Evolutionary conservation across 495 filamentous ascomycete genomes (phyloP).

Genomic region (Penicillium crystallinum): DNA sequence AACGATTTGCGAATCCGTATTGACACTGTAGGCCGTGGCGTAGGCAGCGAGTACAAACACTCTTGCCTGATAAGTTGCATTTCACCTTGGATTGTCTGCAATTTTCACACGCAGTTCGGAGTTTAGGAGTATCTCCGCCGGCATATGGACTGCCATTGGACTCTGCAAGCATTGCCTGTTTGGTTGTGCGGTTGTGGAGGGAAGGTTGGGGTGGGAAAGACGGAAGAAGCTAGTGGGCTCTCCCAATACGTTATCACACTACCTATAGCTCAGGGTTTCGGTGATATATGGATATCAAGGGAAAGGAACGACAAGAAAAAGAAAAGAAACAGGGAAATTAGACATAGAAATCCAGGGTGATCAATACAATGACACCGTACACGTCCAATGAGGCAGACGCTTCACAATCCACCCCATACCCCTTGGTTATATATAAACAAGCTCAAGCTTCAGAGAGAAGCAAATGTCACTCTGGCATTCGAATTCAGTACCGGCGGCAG

Average conservation of each 20-base stretch:
- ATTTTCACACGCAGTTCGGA: constrained; percentile 44
- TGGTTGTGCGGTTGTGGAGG: not conserved
- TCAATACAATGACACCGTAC: constrained; percentile 3
- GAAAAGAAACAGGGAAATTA: not conserved
- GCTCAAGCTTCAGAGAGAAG: constrained; percentile 14
- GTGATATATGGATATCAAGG: not conserved
- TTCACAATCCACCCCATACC: constrained; percentile 1
- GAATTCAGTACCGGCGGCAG: constrained; percentile 33
- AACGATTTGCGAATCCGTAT: constrained; percentile 43
- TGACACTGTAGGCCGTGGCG: constrained; percentile 42
- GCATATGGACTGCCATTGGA: constrained; percentile 19
- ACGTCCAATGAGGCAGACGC: constrained; percentile 7
- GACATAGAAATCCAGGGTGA: constrained; percentile 3
- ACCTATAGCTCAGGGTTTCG: not conserved
- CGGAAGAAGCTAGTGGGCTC: not conserved
- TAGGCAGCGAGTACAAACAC: constrained; percentile 39
- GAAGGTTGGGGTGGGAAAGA: not conserved
- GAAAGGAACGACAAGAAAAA: not conserved
- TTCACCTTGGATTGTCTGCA: constrained; percentile 47
- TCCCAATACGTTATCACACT: not conserved
- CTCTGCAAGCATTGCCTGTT: constrained; percentile 30
- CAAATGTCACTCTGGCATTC: constrained; percentile 32
- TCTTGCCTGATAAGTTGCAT: constrained; percentile 40
- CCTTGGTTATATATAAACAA: constrained; percentile 15
- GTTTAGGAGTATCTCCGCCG: constrained; percentile 32